Conservation (phyloP, 495 filamentous ascomycete genomes). For the Penicillium soppii region DNA sequence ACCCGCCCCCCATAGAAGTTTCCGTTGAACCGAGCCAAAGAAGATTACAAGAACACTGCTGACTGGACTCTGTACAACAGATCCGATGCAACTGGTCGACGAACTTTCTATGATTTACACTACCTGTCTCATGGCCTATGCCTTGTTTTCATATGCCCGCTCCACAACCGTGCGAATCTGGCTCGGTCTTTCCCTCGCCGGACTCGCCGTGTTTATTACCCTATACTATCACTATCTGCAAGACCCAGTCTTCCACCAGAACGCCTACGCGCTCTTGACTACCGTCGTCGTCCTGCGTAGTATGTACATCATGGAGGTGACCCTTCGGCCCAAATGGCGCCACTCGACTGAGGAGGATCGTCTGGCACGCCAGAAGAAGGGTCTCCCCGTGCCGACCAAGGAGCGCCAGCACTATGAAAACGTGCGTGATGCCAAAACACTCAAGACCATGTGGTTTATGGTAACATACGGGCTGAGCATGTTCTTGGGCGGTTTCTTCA, state of each 20-base stretch:
- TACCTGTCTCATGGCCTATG: conserved; percentile 88
- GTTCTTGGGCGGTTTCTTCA: conserved; percentile 79
- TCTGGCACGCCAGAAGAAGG: conserved; percentile 35
- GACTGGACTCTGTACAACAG: conserved; percentile 41
- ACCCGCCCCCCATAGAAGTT: too few species aligned
- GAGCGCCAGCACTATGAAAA: conserved; percentile 50
- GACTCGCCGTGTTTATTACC: conserved; percentile 77
- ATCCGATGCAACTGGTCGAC: conserved; percentile 97
- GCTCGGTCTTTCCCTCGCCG: conserved; percentile 60
- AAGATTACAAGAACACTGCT: conserved; percentile 7
- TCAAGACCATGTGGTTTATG: conserved; percentile 75
- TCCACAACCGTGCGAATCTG: conserved; percentile 51
- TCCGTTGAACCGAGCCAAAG: neutral
- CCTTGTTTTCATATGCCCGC: conserved; percentile 74
- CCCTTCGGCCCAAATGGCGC: conserved; percentile 60
- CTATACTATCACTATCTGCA: conserved; percentile 92
- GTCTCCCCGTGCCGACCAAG: conserved; percentile 39
- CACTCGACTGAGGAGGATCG: conserved; percentile 46
- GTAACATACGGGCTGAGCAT: conserved; percentile 66
- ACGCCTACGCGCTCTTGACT: conserved; percentile 81
- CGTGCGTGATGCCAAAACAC: conserved; percentile 54
- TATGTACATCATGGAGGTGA: conserved; percentile 88
- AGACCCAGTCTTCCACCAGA: conserved; percentile 90
- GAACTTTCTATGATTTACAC: conserved; percentile 99
- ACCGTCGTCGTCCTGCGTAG: conserved; percentile 71